Percentiles rank a stretch among this genome's conserved stretches.
Conservation (phyloP, 2,329 filamentous ascomycete genomes). For the Zymoseptoria tritici region DNA sequence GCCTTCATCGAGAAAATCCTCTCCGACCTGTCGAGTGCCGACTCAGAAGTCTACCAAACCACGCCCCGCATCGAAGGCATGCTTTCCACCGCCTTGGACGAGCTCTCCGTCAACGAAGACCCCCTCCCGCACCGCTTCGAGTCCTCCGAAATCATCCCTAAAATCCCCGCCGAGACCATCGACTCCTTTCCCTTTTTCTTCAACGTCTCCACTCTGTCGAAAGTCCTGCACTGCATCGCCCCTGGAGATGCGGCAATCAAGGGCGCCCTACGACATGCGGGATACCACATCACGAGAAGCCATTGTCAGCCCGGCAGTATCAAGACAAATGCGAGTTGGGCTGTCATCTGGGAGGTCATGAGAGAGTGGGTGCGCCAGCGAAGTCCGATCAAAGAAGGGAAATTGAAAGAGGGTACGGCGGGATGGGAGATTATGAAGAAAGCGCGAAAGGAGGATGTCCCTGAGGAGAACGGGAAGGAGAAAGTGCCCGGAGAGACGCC, state of each 20-base stretch:
- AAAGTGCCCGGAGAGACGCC: constrained; percentile 21
- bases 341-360: constrained; percentile 85
- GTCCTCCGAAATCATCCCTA: constrained; percentile 30
- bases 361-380: constrained; percentile 82
- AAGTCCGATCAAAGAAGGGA: constrained; percentile 65
- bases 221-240: constrained; percentile 69
- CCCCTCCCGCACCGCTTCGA: constrained; percentile 1
- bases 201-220: constrained; percentile 65
- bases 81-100: constrained; percentile 81
- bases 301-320: constrained; percentile 86
- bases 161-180: constrained; percentile 52
- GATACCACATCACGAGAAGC: constrained; percentile 75
- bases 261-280: constrained; percentile 72
- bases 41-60: constrained; percentile 69
- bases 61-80: constrained; percentile 79
- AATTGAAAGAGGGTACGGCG: constrained; percentile 61
- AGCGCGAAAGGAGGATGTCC: constrained; percentile 23
- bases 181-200: constrained; percentile 85
- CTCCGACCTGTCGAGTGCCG: constrained; percentile 58
- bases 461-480: constrained; percentile 15
- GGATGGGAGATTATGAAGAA: constrained; percentile 56
- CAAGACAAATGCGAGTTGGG: constrained; percentile 90
- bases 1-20: constrained; percentile 76
- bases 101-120: constrained; percentile 37
- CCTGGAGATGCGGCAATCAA: constrained; percentile 72